Conservation (phyloP, 305 asterid genomes). For the Fraxinus latifolia region DNA sequence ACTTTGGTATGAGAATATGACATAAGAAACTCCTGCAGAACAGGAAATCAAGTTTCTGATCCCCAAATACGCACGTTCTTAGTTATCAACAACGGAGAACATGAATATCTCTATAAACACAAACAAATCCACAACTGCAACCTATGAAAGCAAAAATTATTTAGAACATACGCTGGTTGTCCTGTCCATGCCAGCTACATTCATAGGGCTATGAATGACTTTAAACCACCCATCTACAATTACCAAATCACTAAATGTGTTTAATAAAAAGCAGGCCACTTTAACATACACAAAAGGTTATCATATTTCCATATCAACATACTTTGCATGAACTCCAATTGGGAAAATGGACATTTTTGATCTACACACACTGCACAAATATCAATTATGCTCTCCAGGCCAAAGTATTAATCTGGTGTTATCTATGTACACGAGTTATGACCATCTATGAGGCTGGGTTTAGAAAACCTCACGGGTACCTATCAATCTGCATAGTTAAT, state of each 20-base stretch:
- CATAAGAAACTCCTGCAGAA: background rate
- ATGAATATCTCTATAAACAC: background rate
- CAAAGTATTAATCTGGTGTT: background rate
- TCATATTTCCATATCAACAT: background rate
- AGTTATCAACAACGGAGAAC: background rate
- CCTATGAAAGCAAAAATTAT: background rate
- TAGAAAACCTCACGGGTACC: background rate
- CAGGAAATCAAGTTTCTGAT: background rate
- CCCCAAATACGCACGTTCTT: background rate
- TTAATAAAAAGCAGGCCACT: background rate
- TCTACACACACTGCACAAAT: background rate
- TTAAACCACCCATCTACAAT: background rate
- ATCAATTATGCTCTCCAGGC: background rate
- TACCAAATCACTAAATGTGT: background rate
- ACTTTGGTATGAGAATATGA: background rate
- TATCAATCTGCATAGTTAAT: background rate
- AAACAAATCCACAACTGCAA: background rate
- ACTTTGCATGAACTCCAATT: background rate
- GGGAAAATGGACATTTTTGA: too few relatives aligned
- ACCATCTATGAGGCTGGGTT: background rate
- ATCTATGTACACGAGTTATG: background rate
- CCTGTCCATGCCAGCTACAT: background rate
- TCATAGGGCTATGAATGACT: background rate
- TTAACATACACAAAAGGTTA: background rate
- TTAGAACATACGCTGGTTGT: background rate